A percentile compares a stretch with the other conserved stretches of the same genome.
These are phyloP conservation scores for Rehmannia glutinosa DNA, from an alignment of 257 asterid species.

Conservation along the genomic window DNA sequence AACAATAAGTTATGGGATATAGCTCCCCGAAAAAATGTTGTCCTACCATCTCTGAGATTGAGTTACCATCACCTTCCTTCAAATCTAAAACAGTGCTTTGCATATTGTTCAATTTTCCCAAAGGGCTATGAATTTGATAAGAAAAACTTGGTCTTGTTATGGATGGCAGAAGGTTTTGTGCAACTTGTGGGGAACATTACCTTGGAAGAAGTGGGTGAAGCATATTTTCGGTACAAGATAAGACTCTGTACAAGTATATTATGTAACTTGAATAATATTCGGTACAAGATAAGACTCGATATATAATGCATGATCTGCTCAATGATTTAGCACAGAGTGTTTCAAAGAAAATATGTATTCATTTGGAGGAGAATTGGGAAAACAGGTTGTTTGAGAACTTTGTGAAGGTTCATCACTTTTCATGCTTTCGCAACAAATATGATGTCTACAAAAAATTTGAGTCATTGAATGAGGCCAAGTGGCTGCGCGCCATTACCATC, in stretches of 20 bases:
- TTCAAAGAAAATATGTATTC: constrained; percentile 34
- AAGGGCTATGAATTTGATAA: constrained; percentile 44
- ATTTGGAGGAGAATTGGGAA: constrained; percentile 35
- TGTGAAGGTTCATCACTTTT: constrained; percentile 36
- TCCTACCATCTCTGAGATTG: constrained; percentile 39
- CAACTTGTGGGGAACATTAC: constrained; percentile 20
- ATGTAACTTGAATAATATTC: no score
- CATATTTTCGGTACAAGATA: no score
- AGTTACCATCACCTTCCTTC: constrained; percentile 50
- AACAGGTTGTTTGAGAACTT: constrained; percentile 11
- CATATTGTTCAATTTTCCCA: constrained; percentile 53
- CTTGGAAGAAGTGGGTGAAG: constrained; percentile 38
- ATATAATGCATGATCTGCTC: constrained; percentile 44
- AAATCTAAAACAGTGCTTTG: constrained; percentile 40
- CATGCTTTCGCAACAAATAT: constrained; percentile 43
- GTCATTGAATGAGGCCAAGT: constrained; percentile 28
- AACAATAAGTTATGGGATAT: constrained; percentile 44
- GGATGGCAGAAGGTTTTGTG: constrained; percentile 61
- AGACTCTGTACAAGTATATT: no score
- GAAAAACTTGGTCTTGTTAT: constrained; percentile 34
- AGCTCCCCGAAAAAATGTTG: constrained; percentile 27
- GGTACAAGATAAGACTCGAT: constrained; percentile 20
- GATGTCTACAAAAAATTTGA: constrained; percentile 49
- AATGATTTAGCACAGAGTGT: constrained; percentile 44
- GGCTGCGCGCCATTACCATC: constrained; percentile 39